Evolutionary conservation across 768 basidiomycete species (phyloP).

Genomic region (Wakefieldia striispora): DNA sequence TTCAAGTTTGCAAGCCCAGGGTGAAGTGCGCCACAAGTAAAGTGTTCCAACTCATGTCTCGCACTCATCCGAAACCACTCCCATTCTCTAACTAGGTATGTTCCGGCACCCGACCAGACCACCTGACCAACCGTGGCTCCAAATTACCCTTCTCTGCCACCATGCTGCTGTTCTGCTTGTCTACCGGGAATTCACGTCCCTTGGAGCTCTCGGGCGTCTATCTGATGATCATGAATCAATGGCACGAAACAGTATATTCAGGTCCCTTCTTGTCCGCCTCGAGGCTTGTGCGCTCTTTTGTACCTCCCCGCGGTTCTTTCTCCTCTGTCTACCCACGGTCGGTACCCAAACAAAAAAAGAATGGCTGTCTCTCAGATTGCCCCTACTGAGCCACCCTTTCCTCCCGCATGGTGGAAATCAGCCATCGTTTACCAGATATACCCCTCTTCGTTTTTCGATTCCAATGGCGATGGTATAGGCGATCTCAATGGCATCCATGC

Average conservation of each 20-base stretch:
- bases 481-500: slow-evolving; percentile 64
- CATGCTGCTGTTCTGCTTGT: no score
- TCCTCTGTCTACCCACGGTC: slow-evolving; percentile 4
- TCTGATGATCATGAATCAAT: slow-evolving; percentile 15
- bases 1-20: no score
- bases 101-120: slow-evolving; percentile 3
- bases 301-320: slow-evolving; percentile 15
- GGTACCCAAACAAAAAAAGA: neutral
- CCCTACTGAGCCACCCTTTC: slow-evolving; percentile 16
- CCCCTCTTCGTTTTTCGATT: slow-evolving; percentile 66
- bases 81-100: neutral
- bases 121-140: neutral
- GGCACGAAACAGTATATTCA: slow-evolving; percentile 7
- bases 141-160: neutral
- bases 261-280: no score
- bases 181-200: neutral
- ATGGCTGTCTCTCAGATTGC: slow-evolving; percentile 2
- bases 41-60: slow-evolving; percentile 8
- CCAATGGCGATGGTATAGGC: slow-evolving; percentile 69
- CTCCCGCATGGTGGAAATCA: slow-evolving; percentile 55
- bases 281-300: slow-evolving; percentile 10
- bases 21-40: no score
- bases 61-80: neutral
- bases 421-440: slow-evolving; percentile 68
- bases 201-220: slow-evolving; percentile 3